Percentiles rank a stretch among this genome's conserved stretches.
Conservation (phyloP, 2,329 filamentous ascomycete genomes). For the Fusarium devonianum region DNA sequence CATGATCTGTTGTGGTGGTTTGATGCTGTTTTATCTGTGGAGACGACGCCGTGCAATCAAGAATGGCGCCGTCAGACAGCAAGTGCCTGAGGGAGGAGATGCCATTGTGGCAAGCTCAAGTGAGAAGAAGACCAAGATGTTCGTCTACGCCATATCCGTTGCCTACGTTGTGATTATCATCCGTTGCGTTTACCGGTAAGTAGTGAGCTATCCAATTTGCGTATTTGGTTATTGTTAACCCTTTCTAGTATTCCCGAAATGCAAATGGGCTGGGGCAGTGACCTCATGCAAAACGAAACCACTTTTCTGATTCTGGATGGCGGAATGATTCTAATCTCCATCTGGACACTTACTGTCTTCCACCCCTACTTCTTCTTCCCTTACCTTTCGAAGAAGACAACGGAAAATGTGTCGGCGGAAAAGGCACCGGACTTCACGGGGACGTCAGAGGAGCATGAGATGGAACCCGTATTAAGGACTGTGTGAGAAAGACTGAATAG, state of each 20-base stretch:
- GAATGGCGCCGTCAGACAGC: conserved; percentile 4
- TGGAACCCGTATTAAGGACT: conserved; percentile 3
- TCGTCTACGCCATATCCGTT: conserved; percentile 15
- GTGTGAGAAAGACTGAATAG: no score
- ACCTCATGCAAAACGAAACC: conserved; percentile 34
- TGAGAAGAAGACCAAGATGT: conserved; percentile 29
- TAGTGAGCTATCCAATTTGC: background rate
- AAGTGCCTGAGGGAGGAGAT: background rate
- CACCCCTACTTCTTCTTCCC: conserved; percentile 32
- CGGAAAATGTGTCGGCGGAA: background rate
- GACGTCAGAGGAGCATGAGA: background rate
- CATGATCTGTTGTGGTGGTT: conserved; percentile 34
- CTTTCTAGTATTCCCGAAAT: conserved; percentile 27
- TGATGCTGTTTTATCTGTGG: conserved; percentile 37
- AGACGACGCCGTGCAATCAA: conserved; percentile 25
- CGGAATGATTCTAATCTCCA: conserved; percentile 26
- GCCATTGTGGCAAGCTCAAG: conserved; percentile 10
- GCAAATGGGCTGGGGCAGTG: conserved; percentile 34
- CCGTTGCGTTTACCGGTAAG: conserved; percentile 33
- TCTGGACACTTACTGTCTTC: conserved; percentile 29
- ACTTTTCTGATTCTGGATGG: conserved; percentile 31
- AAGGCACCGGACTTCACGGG: background rate
- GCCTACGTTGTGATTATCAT: conserved; percentile 30
- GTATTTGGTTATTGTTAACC: background rate
- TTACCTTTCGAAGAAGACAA: conserved; percentile 13